Base-by-base conservation (phyloP, 129 eudicot genomes). In the Erigeron canadensis region DNA sequence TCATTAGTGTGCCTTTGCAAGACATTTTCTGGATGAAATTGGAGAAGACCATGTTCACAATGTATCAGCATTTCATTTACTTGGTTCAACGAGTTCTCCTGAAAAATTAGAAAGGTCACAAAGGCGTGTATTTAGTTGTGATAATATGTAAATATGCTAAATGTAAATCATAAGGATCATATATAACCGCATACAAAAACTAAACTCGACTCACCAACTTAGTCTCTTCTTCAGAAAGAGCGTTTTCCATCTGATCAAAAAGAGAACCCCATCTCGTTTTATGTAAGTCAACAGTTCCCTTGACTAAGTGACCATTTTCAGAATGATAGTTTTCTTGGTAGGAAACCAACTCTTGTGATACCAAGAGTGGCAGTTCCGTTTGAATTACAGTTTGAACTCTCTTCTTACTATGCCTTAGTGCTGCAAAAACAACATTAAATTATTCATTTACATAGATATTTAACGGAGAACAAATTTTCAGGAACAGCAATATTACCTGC, bases 51-150 rank as follows among this genome's bases (percentile, higher is more conserved):
- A 16, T 42, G 47, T 63, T 88, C 89, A 73, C 99, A 94, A 54
- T 86, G 93, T 78, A 77, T 47, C 70, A 67, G 84, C 99, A 94
- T 86, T 80, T 90, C 88, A 64, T 58, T 86, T 60, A 94, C 90
- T 90, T 94, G 89, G 77, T 84, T 90, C 84, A 87, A 78, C 76
- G 93, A 90, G 61, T 67, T 81, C 78, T 87, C 97, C 99, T 94
- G 76, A 42, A 80, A 72, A 60, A 0, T 9, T 37, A 12, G 46
- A 13, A 66, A 53, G 58, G 13, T 38, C 17, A 50, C 21, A 63
- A 15, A 50, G 8, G 51, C 11, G 16, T 7, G 13, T 0, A 62
- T 63, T 61, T 55, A 17, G 15, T 38, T 48, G 54, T 48, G 10
- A 8, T 62, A 46, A 40, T 21, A 23, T 11, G 13, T 44, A 44